Evolutionary conservation across 495 filamentous ascomycete species (phyloP).

Genomic region (Glarea lozoyensis): DNA sequence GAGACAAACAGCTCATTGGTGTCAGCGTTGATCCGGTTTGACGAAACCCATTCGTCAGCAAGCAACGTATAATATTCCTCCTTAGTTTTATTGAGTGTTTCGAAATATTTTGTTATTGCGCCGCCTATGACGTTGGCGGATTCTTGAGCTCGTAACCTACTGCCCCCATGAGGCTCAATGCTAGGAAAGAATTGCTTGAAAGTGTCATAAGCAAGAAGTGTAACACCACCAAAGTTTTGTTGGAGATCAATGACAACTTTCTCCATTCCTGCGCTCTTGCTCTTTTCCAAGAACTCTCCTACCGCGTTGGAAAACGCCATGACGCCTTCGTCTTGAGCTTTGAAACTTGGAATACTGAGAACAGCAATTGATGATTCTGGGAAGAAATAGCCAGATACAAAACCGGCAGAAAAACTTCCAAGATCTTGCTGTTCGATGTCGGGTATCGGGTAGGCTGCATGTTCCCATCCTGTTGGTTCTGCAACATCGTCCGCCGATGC

Average conservation of each 20-base stretch:
- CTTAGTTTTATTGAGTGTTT: conserved; percentile 13
- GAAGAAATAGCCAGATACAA: conserved; percentile 34
- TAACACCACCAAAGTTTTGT: conserved; percentile 35
- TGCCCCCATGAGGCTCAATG: conserved; percentile 32
- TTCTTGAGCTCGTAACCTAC: conserved; percentile 33
- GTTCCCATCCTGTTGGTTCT: conserved; percentile 17
- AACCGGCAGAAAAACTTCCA: conserved; percentile 23
- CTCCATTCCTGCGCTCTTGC: conserved; percentile 26
- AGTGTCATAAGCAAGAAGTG: conserved; percentile 32
- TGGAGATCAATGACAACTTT: conserved; percentile 45
- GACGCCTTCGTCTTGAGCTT: conserved; percentile 23
- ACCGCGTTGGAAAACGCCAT: conserved; percentile 30
- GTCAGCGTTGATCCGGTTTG: conserved; percentile 31
- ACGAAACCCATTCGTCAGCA: conserved; percentile 32
- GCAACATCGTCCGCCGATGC: conserved; percentile 9
- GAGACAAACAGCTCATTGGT: conserved; percentile 38
- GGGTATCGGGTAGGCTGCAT: conserved; percentile 26
- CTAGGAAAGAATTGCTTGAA: conserved; percentile 47
- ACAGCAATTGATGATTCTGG: conserved; percentile 31
- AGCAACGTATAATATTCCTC: conserved; percentile 19
- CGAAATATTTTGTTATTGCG: conserved; percentile 28
- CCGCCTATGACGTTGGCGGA: conserved; percentile 34
- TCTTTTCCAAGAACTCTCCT: conserved; percentile 30
- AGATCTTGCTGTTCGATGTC: conserved; percentile 28
- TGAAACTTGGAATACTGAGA: conserved; percentile 42